Conservation (phyloP, 768 basidiomycete genomes). For the Holtermannia corniformis region DNA sequence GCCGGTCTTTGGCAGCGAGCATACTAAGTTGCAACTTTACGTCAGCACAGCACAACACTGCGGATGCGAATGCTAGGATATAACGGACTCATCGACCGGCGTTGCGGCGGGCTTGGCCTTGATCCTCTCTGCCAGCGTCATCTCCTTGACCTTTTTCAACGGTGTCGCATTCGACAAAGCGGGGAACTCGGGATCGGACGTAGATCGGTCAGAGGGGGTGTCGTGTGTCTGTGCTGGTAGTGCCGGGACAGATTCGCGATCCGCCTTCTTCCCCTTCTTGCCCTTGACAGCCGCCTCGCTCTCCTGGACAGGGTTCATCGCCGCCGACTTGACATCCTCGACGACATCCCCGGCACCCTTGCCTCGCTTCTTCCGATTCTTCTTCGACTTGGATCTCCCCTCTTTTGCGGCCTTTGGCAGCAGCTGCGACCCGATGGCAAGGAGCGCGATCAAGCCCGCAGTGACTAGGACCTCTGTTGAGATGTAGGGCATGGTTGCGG, state of each 20-base stretch:
- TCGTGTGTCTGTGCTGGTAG: background rate
- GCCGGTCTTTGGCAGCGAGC: slow-evolving; percentile 32
- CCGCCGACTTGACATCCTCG: slow-evolving; percentile 1
- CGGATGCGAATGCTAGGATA: background rate
- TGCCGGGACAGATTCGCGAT: background rate
- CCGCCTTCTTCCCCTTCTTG: slow-evolving; percentile 7
- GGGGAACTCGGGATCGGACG: background rate
- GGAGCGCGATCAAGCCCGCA: slow-evolving; percentile 22
- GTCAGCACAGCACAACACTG: background rate
- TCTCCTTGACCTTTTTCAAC: slow-evolving; percentile 14
- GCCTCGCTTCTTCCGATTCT: slow-evolving; percentile 21
- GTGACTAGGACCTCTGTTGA: slow-evolving; percentile 32
- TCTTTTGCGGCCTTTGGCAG: slow-evolving; percentile 6
- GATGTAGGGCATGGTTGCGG: slow-evolving; percentile 30
- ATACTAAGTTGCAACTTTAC: slow-evolving; percentile 14
- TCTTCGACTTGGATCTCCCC: slow-evolving; percentile 1
- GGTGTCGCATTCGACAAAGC: background rate
- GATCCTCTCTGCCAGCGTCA: slow-evolving; percentile 27
- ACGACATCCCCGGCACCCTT: slow-evolving; percentile 1
- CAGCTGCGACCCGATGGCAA: slow-evolving; percentile 28
- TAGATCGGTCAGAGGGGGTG: background rate
- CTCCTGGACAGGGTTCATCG: background rate
- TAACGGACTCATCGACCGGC: slow-evolving; percentile 33
- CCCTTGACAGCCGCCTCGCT: background rate
- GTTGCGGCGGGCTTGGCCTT: slow-evolving; percentile 25